phyloP scores from a whole-genome alignment of 1,284 basidiomycete species.

The Xerocomus amazonicus region DNA sequence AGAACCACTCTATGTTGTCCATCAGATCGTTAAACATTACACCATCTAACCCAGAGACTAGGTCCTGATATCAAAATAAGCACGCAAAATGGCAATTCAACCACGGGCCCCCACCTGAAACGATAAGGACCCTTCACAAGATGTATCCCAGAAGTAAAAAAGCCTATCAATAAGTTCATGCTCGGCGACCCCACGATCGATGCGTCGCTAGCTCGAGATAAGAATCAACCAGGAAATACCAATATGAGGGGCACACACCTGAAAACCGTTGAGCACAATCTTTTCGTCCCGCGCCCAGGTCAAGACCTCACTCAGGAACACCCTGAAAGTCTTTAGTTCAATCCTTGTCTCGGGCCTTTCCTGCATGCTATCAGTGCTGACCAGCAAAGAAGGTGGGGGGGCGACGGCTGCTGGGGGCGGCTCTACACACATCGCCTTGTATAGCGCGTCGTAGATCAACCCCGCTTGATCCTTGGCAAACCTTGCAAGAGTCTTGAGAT shows the following conservation, averaged over 20 bases:
- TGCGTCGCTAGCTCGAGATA: conserved; percentile 55
- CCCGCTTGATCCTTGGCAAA: conserved; percentile 92
- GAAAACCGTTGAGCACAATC: conserved; percentile 88
- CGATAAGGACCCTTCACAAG: conserved; percentile 77
- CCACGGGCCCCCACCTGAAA: conserved; percentile 56
- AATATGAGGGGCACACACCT: conserved; percentile 45
- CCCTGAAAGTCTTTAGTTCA: conserved; percentile 81
- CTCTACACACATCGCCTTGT: conserved; percentile 80
- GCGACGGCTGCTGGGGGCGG: conserved; percentile 56
- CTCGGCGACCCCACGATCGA: conserved; percentile 76
- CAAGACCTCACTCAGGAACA: conserved; percentile 89
- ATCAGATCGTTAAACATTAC: conserved; percentile 97
- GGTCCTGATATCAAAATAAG: conserved; percentile 55
- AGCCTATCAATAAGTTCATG: conserved; percentile 81
- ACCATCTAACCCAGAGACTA: conserved; percentile 85
- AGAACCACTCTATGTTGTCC: conserved; percentile 99
- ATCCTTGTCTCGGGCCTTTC: conserved; percentile 90
- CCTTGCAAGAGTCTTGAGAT: conserved; percentile 76
- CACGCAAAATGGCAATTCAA: not conserved
- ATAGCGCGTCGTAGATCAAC: conserved; percentile 86
- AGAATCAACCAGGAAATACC: conserved; percentile 7
- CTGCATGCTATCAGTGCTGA: conserved; percentile 53
- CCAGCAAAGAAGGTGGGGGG: conserved; percentile 49
- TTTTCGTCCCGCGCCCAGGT: conserved; percentile 97
- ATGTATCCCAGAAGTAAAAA: conserved; percentile 89